A percentile compares a stretch with the other conserved stretches of the same genome.
phyloP scores from a whole-genome alignment of 805 yeast genomes.

The Candida ulmi region DNA sequence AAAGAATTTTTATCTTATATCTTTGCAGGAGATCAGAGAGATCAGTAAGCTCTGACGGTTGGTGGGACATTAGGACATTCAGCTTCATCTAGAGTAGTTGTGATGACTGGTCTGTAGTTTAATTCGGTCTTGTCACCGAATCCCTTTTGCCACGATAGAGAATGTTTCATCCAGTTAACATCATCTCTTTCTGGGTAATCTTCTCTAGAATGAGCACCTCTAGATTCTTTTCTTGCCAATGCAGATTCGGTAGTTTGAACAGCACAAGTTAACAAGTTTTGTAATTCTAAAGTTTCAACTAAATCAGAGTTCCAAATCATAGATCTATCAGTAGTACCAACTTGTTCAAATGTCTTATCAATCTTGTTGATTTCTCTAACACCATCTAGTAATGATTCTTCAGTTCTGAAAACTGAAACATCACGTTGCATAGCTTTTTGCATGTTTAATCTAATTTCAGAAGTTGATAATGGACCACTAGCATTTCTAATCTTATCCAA shows the following conservation, averaged over 20 bases:
- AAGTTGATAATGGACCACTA: slow-evolving; percentile 74
- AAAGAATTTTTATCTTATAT: no score
- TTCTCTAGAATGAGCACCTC: slow-evolving; percentile 98
- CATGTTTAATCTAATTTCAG: slow-evolving; percentile 87
- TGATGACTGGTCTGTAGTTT: neutral
- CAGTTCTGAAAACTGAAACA: slow-evolving; percentile 94
- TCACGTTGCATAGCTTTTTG: slow-evolving; percentile 95
- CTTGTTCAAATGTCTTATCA: slow-evolving; percentile 66
- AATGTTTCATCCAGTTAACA: slow-evolving; percentile 95
- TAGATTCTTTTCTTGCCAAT: slow-evolving; percentile 41
- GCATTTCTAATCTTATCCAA: slow-evolving; percentile 86
- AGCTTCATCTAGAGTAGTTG: slow-evolving; percentile 54
- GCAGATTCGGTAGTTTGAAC: slow-evolving; percentile 93
- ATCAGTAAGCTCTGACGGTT: slow-evolving; percentile 86
- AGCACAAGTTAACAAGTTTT: slow-evolving; percentile 95
- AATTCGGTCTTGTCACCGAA: slow-evolving; percentile 65
- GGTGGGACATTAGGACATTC: slow-evolving; percentile 98
- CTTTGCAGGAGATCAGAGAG: no score
- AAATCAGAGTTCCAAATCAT: slow-evolving; percentile 99
- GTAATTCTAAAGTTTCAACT: slow-evolving; percentile 93
- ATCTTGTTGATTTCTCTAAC: slow-evolving; percentile 70
- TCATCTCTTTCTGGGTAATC: slow-evolving; percentile 83
- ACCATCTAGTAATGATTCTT: slow-evolving; percentile 88
- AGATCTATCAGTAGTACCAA: slow-evolving; percentile 92
- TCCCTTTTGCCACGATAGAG: slow-evolving; percentile 82